Base-by-base conservation (phyloP, 768 basidiomycete genomes). In the Leccinum obscurum region DNA sequence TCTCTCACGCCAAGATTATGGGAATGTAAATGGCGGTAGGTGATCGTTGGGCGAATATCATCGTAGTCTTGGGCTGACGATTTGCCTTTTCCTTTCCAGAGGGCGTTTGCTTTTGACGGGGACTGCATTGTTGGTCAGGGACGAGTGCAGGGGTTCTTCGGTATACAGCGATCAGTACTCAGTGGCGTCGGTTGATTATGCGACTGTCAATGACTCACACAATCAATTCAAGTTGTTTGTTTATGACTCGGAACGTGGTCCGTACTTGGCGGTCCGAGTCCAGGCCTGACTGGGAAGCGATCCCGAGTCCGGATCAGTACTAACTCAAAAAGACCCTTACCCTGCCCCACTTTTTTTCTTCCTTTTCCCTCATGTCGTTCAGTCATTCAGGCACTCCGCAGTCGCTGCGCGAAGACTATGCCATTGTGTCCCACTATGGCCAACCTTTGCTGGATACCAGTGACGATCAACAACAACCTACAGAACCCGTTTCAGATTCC, bases 1-100 rank as follows among this genome's bases (percentile, higher is more conserved):
- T 93, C 90, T 66, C 79, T 81, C 41, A 85, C 83, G 20, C 88
- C 89, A 15, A 87, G 81, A 63, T 82, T 86, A 30, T 84, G 82
- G 1, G 88, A 85, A 46, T 86, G 80, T 11, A 93, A 67, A 66
- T 93, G 92, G 10, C 91, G 83, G 72, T 93, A 94, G 6, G 92
- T 93, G 61, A 95, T 87, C 2, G 70, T 72, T 13, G 87, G 89
- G 62, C 78, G 76, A 57, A 89, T 79, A 67, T 90, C 88, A 51
- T 82, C 78, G 60, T 83, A 86, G 62, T 85, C 81, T 50, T 78
- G 59, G 17, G 71, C 65, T 15, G 67, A 67, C 20, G 77, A 80
- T 65, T 77, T 84, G 15, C 60, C 78, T 72, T 88, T 89, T 37
- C 84, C 87, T 67, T 88, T 89, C 81, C 82, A 75, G 32, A 62